phyloP scores from a whole-genome alignment of 495 filamentous ascomycete genomes.

The Hypoxylon cercidicola region DNA sequence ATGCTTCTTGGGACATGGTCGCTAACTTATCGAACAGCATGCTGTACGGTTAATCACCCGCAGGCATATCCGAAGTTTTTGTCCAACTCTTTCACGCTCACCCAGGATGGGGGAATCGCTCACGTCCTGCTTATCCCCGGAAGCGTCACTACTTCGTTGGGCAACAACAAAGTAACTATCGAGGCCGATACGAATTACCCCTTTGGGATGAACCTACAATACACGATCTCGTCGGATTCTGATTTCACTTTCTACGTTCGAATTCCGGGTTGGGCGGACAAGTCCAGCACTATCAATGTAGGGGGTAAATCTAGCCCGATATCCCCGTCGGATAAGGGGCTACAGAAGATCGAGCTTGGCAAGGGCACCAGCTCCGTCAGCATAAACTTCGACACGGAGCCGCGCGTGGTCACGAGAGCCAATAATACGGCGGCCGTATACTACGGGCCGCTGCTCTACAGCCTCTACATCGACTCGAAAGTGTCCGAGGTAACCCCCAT shows the following conservation, averaged over 20 bases:
- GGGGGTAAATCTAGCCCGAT: conserved; percentile 11
- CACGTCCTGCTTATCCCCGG: conserved; percentile 57
- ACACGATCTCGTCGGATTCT: conserved; percentile 56
- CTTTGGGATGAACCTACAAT: conserved; percentile 58
- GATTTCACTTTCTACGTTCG: conserved; percentile 63
- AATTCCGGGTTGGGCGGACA: conserved; percentile 59
- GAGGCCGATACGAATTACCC: conserved; percentile 61
- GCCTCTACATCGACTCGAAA: conserved; percentile 54
- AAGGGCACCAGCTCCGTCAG: conserved; percentile 46
- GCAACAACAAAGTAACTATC: conserved; percentile 40
- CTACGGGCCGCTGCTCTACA: conserved; percentile 66
- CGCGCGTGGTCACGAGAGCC: conserved; percentile 53
- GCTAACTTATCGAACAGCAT: conserved; percentile 48
- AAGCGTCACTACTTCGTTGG: conserved; percentile 45
- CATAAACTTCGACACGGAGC: conserved; percentile 44
- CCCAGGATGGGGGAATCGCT: conserved; percentile 52
- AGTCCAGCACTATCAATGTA: conserved; percentile 40
- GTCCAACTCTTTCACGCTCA: conserved; percentile 44
- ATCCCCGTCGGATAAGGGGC: conserved; percentile 43
- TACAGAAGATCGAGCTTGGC: conserved; percentile 51
- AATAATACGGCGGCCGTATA: conserved; percentile 67
- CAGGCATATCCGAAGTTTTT: conserved; percentile 71
- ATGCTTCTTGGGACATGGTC: background rate
- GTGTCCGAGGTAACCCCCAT: conserved; percentile 32
- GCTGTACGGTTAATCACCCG: conserved; percentile 71